phyloP scores from a whole-genome alignment of 257 asterid genomes.

The Plantago ovata region DNA sequence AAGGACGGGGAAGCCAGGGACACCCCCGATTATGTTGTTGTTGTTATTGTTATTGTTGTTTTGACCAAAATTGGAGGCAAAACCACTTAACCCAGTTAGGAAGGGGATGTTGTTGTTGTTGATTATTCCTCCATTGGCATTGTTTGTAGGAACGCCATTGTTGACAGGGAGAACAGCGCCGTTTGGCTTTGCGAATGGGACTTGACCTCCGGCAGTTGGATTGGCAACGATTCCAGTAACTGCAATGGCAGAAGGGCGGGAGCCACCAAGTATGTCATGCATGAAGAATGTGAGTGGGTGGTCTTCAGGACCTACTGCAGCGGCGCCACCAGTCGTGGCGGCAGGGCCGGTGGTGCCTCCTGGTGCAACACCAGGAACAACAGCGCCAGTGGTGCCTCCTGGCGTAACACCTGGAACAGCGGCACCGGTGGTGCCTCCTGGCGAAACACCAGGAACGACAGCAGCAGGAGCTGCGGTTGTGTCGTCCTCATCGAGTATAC shows the following conservation, averaged over 20 bases:
- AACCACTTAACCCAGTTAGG: slow-evolving; percentile 81
- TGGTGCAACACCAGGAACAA: slow-evolving; percentile 12
- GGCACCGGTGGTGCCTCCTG: background rate
- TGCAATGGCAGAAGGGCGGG: slow-evolving; percentile 76
- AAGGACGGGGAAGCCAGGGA: slow-evolving; percentile 59
- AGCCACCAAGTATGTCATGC: slow-evolving; percentile 91
- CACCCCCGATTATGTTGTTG: slow-evolving; percentile 61
- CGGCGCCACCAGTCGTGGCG: slow-evolving; percentile 5
- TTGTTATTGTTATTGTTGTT: slow-evolving; percentile 39
- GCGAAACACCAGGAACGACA: background rate
- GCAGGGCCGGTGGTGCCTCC: slow-evolving; percentile 3
- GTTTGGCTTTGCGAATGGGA: slow-evolving; percentile 82
- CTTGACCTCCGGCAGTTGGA: slow-evolving; percentile 72
- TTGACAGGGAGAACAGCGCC: slow-evolving; percentile 71
- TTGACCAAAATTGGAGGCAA: slow-evolving; percentile 42
- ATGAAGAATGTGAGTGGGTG: slow-evolving; percentile 66
- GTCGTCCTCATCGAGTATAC: slow-evolving; percentile 23
- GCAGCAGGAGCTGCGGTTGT: background rate
- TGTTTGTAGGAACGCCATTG: slow-evolving; percentile 61
- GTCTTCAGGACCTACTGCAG: slow-evolving; percentile 22
- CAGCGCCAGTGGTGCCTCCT: background rate
- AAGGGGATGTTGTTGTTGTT: slow-evolving; percentile 89
- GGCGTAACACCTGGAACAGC: background rate
- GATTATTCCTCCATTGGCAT: slow-evolving; percentile 56
- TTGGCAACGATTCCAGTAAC: slow-evolving; percentile 79